Evolutionary conservation across 176 grass and related monocot species (phyloP), one percentile per base, ranked within the genome.

Genomic region (Musa schizocarpa): DNA sequence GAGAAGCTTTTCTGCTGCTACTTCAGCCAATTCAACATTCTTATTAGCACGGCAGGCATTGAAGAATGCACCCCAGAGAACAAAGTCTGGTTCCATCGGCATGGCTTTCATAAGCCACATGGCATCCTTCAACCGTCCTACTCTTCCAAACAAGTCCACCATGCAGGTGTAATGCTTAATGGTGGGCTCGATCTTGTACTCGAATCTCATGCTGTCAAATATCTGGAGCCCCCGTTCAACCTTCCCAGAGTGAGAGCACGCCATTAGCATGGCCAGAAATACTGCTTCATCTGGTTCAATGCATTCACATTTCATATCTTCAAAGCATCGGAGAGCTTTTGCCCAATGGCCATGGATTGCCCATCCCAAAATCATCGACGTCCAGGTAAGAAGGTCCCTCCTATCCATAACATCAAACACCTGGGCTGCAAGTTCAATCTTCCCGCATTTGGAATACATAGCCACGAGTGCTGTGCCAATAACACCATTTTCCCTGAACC

Each of bases 141-240:
- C 74, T 62, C 65, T 75, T 52, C 84, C 84, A 52, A 82, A 69
- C 74, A 86, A 65, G 27, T 86, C 74, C 24, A 86, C 75, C 79
- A 86, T 82, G 74, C 76, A 65, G 14, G 84, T 74, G 54, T 82
- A 86, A 63, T 86, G 84, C 79, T 86, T 78, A 54, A 77, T 26
- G 64, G 50, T 52, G 21, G 84, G 84, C 75, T 82, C 67, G 51
- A 86, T 86, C 63, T 75, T 78, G 66, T 82, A 86, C 22, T 63
- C 65, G 49, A 67, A 64, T 69, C 56, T 78, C 84, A 86, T 86
- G 68, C 72, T 80, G 78, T 71, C 29, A 17, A 82, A 82, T 62
- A 86, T 70, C 65, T 83, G 34, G 1, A 53, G 71, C 53, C 81
- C 76, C 52, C 9, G 58, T 13, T 68, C 72, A 5, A 77, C 54